These are phyloP conservation scores for Conticribra weissflogii DNA, from an alignment of 108 stramenopile genomes.

Conservation along the genomic window DNA sequence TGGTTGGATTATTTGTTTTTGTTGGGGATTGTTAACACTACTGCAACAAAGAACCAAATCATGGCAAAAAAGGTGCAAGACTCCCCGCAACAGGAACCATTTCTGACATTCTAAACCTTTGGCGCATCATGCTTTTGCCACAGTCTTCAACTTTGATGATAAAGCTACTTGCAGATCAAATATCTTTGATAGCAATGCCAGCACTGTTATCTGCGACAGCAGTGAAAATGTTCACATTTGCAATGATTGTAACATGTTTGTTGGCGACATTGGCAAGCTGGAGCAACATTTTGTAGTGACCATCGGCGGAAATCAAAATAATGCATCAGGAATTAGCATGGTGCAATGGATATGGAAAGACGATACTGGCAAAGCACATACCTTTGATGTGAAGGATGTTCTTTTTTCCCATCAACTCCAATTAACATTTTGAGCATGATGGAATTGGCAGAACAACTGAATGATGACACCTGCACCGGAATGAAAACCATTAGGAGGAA, in stretches of 20 bases:
- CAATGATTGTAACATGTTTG: slow-evolving; percentile 3
- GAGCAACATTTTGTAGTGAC: neutral
- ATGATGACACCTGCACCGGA: neutral
- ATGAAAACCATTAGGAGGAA: neutral
- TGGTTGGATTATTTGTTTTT: too few species aligned
- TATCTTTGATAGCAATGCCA: neutral
- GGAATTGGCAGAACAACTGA: neutral
- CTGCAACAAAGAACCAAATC: too few species aligned
- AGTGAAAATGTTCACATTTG: slow-evolving; percentile 10
- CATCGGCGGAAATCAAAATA: slow-evolving; percentile 2
- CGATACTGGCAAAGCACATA: neutral
- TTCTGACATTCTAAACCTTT: too few species aligned
- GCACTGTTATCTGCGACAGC: slow-evolving; percentile 5
- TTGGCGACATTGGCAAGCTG: neutral
- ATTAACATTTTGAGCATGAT: neutral
- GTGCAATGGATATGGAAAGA: neutral
- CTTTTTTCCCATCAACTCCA: neutral
- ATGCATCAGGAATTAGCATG: neutral
- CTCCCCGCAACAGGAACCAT: too few species aligned
- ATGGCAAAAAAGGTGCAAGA: too few species aligned
- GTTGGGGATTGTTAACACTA: too few species aligned
- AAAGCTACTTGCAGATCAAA: neutral
- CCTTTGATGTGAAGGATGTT: neutral
- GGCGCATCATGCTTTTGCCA: neutral
- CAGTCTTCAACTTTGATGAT: slow-evolving; percentile 8